Conservation (phyloP, 768 basidiomycete genomes). For the Butyriboletus loyo region DNA sequence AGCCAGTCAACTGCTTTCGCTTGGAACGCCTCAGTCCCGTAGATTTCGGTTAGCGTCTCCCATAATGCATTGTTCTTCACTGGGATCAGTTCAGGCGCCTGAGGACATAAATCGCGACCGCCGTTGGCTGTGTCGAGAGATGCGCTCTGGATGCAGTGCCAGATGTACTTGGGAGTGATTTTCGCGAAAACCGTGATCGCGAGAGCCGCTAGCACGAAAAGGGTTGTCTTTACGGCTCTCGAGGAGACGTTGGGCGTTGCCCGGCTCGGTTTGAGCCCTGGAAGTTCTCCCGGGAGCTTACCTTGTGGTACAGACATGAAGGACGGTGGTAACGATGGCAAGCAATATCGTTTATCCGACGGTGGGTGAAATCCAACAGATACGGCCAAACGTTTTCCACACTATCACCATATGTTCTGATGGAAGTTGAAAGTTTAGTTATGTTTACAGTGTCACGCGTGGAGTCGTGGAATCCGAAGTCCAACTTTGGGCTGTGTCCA, state of each 20-base stretch:
- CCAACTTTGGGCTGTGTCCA: no score
- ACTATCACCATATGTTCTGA: neutral
- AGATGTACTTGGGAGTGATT: slow-evolving; percentile 1
- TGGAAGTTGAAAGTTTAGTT: no score
- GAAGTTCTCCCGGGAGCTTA: slow-evolving; percentile 11
- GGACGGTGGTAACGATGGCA: neutral
- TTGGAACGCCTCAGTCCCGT: slow-evolving; percentile 36
- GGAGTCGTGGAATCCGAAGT: no score
- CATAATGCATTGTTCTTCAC: slow-evolving; percentile 34
- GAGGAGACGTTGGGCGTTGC: slow-evolving; percentile 4
- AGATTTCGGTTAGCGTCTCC: slow-evolving; percentile 28
- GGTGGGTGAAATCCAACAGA: neutral
- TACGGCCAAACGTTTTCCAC: neutral
- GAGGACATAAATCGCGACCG: slow-evolving; percentile 31
- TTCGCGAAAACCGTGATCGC: slow-evolving; percentile 12
- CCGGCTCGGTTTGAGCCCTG: slow-evolving; percentile 7
- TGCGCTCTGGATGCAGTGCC: neutral
- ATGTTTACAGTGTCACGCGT: no score
- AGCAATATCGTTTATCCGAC: neutral
- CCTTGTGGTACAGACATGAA: slow-evolving; percentile 13
- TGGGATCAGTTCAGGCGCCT: slow-evolving; percentile 33
- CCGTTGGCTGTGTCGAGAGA: neutral
- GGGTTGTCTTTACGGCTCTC: slow-evolving; percentile 2
- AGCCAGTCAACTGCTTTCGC: slow-evolving; percentile 36
- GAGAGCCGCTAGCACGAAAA: slow-evolving; percentile 19